Base-by-base conservation (phyloP, 768 basidiomycete genomes). In the Tremella mesenterica region DNA sequence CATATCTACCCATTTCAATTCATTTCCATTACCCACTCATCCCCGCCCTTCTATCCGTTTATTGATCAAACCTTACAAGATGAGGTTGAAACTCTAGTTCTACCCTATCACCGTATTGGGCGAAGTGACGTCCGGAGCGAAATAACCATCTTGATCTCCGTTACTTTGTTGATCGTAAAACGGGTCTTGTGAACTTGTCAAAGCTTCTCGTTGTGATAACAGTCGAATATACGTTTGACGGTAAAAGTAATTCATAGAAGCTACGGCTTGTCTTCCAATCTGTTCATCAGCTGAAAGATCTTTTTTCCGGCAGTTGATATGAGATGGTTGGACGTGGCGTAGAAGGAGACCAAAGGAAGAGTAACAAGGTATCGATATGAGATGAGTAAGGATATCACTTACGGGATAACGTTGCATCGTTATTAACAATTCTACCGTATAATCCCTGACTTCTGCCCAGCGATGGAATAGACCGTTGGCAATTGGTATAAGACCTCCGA, bases 381-480 rank as follows among this genome's bases (percentile, higher is more conserved):
- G 38, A n/a, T 16, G 4, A 41, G 5, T n/a, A 5, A 4, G 38
- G 38, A 14, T 7, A 21, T 12, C 20, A 64, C 83, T 63, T 69
- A 93, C 92, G 18, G 87, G 81, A 66, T 84, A 84, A 23, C 76
- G 73, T 44, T 88, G 81, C 31, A 97, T 68, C 56, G 83, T 82
- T 66, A 88, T 84, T 60, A 97, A 83, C 44, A 95, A 76, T 53
- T 89, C 86, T 28, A 96, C 81, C 0, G 88, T 86, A 14, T 81
- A 77, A 27, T 88, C 85, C 21, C 88, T 81, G 29, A 91, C 81
- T 6, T 76, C 63, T 59, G 88, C 82, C 45, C 81, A 79, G 50
- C 88, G 87, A 74, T 97, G 93, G 75, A 96, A 95, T 5, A 96
- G 76, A 9, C 88, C 85, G 70, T 95, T 91, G 29, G 85, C 84